Conservation (phyloP, 495 filamentous ascomycete species). For the Podospora anserina region DNA sequence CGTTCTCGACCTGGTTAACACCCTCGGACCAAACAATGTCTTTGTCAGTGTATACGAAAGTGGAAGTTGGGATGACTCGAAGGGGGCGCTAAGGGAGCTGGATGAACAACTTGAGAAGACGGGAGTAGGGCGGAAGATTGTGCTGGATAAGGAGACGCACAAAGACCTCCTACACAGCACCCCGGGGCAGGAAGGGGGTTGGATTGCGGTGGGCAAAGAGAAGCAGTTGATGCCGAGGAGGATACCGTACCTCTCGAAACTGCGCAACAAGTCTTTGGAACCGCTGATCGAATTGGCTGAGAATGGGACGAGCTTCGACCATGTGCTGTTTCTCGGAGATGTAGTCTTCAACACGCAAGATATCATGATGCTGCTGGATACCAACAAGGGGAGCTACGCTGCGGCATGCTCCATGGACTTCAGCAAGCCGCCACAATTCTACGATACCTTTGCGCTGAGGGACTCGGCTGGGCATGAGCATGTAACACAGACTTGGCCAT, state of each 20-base stretch:
- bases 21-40: constrained; percentile 63
- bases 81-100: constrained; percentile 59
- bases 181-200: constrained; percentile 45
- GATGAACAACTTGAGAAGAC: constrained; percentile 51
- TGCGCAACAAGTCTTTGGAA: constrained; percentile 58
- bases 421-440: constrained; percentile 61
- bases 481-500: constrained; percentile 69
- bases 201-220: constrained; percentile 51
- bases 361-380: constrained; percentile 65
- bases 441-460: constrained; percentile 83
- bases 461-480: constrained; percentile 62
- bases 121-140: constrained; percentile 54
- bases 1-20: constrained; percentile 52
- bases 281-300: constrained; percentile 49
- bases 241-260: constrained; percentile 63
- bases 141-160: constrained; percentile 54
- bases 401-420: constrained; percentile 84
- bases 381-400: constrained; percentile 68
- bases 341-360: constrained; percentile 69
- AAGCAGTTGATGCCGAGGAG: constrained; percentile 50
- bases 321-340: constrained; percentile 71
- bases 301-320: constrained; percentile 58
- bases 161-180: constrained; percentile 52
- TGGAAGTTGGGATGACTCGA: constrained; percentile 69
- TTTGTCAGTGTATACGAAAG: constrained; percentile 69